A percentile compares a stretch with the other conserved stretches of the same genome.
phyloP scores from a whole-genome alignment of 2,329 filamentous ascomycete genomes.

The Aureobasidium sp. region DNA sequence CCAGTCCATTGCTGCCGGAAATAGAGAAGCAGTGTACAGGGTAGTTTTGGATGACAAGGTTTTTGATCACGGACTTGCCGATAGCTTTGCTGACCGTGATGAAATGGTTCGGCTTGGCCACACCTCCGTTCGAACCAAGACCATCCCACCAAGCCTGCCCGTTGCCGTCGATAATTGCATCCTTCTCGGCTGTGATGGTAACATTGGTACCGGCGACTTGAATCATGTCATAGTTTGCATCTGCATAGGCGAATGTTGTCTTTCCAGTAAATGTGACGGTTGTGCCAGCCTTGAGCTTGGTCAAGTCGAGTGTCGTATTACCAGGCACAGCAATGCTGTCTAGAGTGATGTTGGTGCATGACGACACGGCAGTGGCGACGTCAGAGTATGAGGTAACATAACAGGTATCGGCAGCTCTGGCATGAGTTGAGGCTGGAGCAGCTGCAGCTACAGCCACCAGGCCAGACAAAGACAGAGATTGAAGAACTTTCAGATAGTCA shows the following conservation, averaged over 20 bases:
- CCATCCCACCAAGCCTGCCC: slow-evolving; percentile 41
- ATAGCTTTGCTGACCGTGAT: slow-evolving; percentile 33
- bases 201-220: slow-evolving; percentile 35
- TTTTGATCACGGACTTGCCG: slow-evolving; percentile 32
- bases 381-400: slow-evolving; percentile 11
- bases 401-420: neutral
- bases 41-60: slow-evolving; percentile 36
- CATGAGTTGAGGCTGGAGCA: neutral
- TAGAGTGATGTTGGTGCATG: slow-evolving; percentile 38
- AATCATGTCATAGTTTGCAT: slow-evolving; percentile 35
- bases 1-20: slow-evolving; percentile 28
- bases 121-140: slow-evolving; percentile 42
- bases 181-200: slow-evolving; percentile 33
- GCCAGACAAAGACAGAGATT: neutral
- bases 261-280: slow-evolving; percentile 37
- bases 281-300: slow-evolving; percentile 35
- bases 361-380: slow-evolving; percentile 29
- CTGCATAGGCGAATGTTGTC: slow-evolving; percentile 35
- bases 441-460: neutral
- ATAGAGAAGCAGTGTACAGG: slow-evolving; percentile 37
- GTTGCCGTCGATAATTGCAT: slow-evolving; percentile 34
- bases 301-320: slow-evolving; percentile 35
- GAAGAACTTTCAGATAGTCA: neutral
- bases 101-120: slow-evolving; percentile 35
- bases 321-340: slow-evolving; percentile 35